Evolutionary conservation across 225 moss, liverwort and hornwort genomes (phyloP).

Genomic region (Marchantia polymorpha): DNA sequence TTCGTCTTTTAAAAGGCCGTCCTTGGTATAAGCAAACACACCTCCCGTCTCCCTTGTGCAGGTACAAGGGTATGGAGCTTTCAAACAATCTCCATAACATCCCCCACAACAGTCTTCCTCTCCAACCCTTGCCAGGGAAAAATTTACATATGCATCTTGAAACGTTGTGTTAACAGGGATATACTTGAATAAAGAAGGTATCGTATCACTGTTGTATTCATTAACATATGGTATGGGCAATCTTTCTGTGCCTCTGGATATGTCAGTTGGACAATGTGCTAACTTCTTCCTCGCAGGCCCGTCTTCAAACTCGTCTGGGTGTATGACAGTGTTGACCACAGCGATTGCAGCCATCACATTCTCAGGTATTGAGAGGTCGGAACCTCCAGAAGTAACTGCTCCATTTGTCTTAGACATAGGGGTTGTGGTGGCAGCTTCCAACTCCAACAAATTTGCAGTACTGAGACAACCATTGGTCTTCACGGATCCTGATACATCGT

Average conservation of each 20-base stretch:
- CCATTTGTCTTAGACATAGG: background rate
- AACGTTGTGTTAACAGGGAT: slow-evolving; percentile 56
- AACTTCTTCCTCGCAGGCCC: background rate
- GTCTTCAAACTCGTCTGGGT: slow-evolving; percentile 1
- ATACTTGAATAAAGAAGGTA: slow-evolving; percentile 53
- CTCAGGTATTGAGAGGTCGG: background rate
- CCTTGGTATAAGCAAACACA: slow-evolving; percentile 61
- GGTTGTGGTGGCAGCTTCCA: background rate
- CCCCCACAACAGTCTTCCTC: slow-evolving; percentile 70
- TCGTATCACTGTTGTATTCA: slow-evolving; percentile 27
- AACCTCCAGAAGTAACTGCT: background rate
- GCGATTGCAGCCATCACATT: background rate
- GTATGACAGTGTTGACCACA: background rate
- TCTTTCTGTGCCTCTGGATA: slow-evolving; percentile 73
- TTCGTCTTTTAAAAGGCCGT: slow-evolving; percentile 53
- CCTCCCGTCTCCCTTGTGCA: slow-evolving; percentile 68
- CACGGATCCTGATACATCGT: background rate
- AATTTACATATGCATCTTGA: slow-evolving; percentile 58
- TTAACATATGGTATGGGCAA: slow-evolving; percentile 53
- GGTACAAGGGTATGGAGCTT: slow-evolving; percentile 53
- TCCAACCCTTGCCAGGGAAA: slow-evolving; percentile 69
- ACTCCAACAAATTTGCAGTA: background rate
- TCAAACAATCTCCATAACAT: slow-evolving; percentile 65
- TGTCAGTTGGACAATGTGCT: slow-evolving; percentile 41
- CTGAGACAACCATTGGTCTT: background rate